Evolutionary conservation across 78 protist species (phyloP), one percentile per base, ranked within the genome.

Genomic region (Dictyostelium capitatum): DNA sequence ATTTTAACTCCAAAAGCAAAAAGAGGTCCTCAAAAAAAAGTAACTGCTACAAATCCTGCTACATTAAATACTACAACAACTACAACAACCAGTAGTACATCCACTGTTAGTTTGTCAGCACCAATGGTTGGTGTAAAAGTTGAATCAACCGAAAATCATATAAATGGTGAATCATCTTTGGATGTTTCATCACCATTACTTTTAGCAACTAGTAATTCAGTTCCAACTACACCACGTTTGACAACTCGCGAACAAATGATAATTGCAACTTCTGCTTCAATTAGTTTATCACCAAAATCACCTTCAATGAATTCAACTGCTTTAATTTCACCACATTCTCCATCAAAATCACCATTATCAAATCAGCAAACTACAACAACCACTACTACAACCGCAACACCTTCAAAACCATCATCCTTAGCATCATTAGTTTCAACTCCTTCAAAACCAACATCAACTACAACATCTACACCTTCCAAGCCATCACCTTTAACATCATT

Each of bases 191-290:
- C 83, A 32, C 83, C 83, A 54, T 56, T 79, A 32, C 12, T 56
- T 41, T 43, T 53, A 2, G 17, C 79, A 46, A 67, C 75, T 6
- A 20, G 57, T 17, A 37, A 23, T 32, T 46, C 87, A 3, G 25
- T 25, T 12, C 90, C 90, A 32, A 43, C 83, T 0, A 75, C 92
- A 8, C 92, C 92, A 75, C 47, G 92, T 28, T 41, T 85, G 8
- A 85, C 83, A 9, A 51, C 92, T 15, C 77, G 92, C 43, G 92
- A 85, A 75, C 92, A 85, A 47, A 50, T 50, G 4, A 23, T 85
- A 25, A 23, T 85, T 0, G 92, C 92, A 41, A 85, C 65, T 10
- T 57, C 80, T n/a, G 51, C 53, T 2, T 59, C 82, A 5, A 59
- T 50, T 15, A 9, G 43, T 19, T 23, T 25, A 9, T 20, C 80